Conservation (phyloP, 805 yeast species). For the Candida arabinofermentans region DNA sequence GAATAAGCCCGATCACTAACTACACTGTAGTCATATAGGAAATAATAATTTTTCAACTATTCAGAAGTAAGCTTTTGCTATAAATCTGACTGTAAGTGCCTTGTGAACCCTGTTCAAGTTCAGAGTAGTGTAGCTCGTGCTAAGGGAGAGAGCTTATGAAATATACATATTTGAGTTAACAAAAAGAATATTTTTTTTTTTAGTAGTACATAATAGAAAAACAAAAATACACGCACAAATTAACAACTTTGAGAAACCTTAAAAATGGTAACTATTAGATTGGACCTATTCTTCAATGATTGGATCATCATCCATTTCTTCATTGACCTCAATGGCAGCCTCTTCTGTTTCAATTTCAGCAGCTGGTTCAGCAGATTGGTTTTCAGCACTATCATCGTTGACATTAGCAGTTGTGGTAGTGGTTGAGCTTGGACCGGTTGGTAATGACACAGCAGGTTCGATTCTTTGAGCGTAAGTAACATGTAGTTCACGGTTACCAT, state of each 20-base stretch:
- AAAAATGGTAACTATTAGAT: background rate
- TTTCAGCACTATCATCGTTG: background rate
- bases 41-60: no score
- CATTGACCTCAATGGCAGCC: background rate
- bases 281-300: constrained; percentile 21
- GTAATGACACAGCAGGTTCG: background rate
- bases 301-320: constrained; percentile 17
- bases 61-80: no score
- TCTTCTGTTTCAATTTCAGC: background rate
- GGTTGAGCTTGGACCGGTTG: background rate
- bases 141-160: no score
- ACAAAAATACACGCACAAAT: background rate
- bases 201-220: background rate
- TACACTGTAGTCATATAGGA: no score
- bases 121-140: no score
- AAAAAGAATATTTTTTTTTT: background rate
- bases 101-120: no score
- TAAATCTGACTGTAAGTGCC: no score
- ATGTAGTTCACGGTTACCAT: constrained; percentile 73
- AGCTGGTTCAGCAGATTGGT: background rate
- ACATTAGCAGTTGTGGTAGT: no score
- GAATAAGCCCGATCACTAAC: background rate
- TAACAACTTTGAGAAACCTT: background rate
- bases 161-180: background rate
- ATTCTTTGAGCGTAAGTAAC: constrained; percentile 60